Base-by-base conservation (phyloP, 495 filamentous ascomycete genomes). In the Penicillium dipodomyicola region DNA sequence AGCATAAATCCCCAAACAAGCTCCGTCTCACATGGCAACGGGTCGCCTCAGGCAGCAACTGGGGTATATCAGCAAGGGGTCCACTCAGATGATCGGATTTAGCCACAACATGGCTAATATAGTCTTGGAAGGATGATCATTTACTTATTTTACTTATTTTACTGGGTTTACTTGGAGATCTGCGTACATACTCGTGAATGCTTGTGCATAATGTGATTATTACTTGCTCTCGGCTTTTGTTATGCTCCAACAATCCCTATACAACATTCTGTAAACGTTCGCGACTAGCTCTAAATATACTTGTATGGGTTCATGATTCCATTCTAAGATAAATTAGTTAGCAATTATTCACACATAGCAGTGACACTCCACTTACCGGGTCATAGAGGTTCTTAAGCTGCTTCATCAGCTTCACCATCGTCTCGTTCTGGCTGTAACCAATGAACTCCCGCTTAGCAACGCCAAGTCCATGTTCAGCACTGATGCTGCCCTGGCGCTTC, bases 301-400 rank as follows among this genome's bases (percentile, higher is more conserved):
- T 96, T 95, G 75, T 96, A 96, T 5, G 91, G 91, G 68, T 96
- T 96, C 90, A 96, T 89, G 66, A 96, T 96, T 3, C 89, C 89
- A 41, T 92, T 92, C 87, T 90, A 62, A n/a, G 49, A 25, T 25
- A 15, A 27, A 39, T 29, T 14, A 20, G 54, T 77, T 63, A 75
- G 72, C 42, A 50, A 41, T 27, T 41, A 25, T 22, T 12, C 39
- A 19, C n/a, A 58, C 8, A 19, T 30, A 27, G 33, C 25, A 33
- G 22, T n/a, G 14, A 22, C 37, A 55, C 4, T 23, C 30, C 54
- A 82, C 90, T 81, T 68, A 96, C 91, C 61, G 92, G 93, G 75
- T 98, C 94, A 70, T 92, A 98, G 19, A 92, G 67, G 22, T 81
- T 77, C 82, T 98, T 98, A 60, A 97, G 81, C 72, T 92, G 85